Evolutionary conservation across 1,284 basidiomycete species (phyloP).

Genomic region (Ceratobasidium sp.): DNA sequence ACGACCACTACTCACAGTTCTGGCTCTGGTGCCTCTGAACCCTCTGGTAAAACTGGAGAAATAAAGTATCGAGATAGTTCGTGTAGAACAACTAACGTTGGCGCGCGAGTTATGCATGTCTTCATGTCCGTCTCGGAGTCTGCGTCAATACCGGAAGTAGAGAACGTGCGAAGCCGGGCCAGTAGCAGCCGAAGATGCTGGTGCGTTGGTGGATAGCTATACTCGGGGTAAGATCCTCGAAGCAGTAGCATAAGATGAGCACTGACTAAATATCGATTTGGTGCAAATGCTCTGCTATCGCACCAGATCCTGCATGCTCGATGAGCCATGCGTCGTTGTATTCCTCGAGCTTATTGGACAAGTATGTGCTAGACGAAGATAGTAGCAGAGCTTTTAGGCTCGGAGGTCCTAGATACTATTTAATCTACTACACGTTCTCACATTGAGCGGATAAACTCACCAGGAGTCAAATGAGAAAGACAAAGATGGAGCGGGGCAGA

Average conservation of each 20-base stretch:
- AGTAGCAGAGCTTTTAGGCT: constrained; percentile 61
- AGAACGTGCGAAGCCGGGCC: constrained; percentile 58
- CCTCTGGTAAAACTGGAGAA: constrained; percentile 42
- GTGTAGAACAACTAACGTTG: constrained; percentile 68
- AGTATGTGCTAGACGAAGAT: constrained; percentile 60
- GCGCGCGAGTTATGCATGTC: constrained; percentile 59
- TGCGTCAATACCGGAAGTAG: constrained; percentile 42
- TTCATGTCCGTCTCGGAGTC: constrained; percentile 51
- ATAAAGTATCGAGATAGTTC: constrained; percentile 72
- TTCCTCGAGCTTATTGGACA: constrained; percentile 59
- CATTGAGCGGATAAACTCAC: constrained; percentile 46
- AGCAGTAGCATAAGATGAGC: neutral
- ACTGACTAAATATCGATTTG: constrained; percentile 68
- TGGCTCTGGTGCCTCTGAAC: constrained; percentile 39
- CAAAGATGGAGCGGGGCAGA: constrained; percentile 68
- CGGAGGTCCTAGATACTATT: constrained; percentile 46
- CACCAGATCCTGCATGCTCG: constrained; percentile 60
- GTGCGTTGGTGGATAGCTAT: constrained; percentile 72
- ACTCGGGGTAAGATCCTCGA: constrained; percentile 7
- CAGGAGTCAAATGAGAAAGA: constrained; percentile 58
- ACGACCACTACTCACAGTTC: constrained; percentile 44
- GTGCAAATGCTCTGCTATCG: constrained; percentile 57
- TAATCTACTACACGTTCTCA: neutral
- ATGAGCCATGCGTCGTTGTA: constrained; percentile 68
- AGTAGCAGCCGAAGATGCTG: constrained; percentile 67